Evolutionary conservation across 129 eudicot genomes (phyloP).

Genomic region (Artemisia annua): DNA sequence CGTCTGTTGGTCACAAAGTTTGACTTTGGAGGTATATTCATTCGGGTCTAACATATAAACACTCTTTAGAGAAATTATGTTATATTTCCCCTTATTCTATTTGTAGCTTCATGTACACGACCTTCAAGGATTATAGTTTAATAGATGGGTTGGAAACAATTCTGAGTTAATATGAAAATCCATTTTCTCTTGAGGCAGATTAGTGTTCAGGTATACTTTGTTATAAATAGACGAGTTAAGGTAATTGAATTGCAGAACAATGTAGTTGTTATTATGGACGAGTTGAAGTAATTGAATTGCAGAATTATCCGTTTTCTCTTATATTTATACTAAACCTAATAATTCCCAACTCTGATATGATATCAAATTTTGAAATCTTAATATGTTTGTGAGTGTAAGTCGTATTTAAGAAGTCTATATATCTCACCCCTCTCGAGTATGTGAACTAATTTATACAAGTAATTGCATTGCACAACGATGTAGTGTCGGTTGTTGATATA

Average conservation of each 20-base stretch:
- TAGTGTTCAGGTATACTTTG: not conserved
- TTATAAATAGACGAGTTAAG: not conserved
- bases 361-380: too few species aligned
- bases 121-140: not conserved
- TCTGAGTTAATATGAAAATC: conserved; percentile 14
- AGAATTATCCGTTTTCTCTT: too few species aligned
- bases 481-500: too few species aligned
- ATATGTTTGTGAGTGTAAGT: too few species aligned
- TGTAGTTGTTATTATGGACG: too few species aligned
- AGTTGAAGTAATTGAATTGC: too few species aligned
- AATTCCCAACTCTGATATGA: too few species aligned
- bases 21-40: conserved; percentile 8
- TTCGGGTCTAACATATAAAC: conserved; percentile 17
- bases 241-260: not conserved
- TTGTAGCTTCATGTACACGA: conserved; percentile 7
- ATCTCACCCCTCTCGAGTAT: too few species aligned
- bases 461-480: too few species aligned
- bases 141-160: not conserved
- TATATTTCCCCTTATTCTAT: conserved; percentile 12
- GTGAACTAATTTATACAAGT: too few species aligned
- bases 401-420: too few species aligned
- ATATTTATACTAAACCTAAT: too few species aligned
- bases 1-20: conserved; percentile 5
- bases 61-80: conserved; percentile 14
- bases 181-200: not conserved